A percentile compares a stretch with the other conserved stretches of the same genome.
phyloP scores from a whole-genome alignment of 768 basidiomycete genomes.

The Heimioporus sp. region DNA sequence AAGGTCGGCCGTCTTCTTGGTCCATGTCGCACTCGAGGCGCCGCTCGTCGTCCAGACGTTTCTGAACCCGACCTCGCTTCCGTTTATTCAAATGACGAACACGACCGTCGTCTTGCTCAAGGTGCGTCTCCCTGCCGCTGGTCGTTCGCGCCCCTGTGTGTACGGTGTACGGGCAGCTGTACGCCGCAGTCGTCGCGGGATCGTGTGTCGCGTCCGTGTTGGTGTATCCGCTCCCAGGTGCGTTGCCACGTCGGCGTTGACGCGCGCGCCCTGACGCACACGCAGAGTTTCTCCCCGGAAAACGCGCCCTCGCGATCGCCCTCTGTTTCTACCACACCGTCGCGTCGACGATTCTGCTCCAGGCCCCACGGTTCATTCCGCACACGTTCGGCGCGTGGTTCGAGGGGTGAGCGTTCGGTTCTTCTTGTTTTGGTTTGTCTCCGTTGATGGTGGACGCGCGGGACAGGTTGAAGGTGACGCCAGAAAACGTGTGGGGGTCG shows the following conservation, averaged over 20 bases:
- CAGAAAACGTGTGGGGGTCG: constrained; percentile 71
- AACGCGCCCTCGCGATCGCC: constrained; percentile 76
- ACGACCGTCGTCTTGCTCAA: constrained; percentile 75
- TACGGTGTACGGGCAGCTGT: constrained; percentile 46
- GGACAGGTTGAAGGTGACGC: constrained; percentile 49
- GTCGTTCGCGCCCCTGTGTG: too few relatives aligned
- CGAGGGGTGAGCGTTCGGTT: constrained; percentile 52
- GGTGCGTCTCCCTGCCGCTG: constrained; percentile 34
- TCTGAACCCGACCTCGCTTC: constrained; percentile 57
- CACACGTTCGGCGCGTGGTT: constrained; percentile 57
- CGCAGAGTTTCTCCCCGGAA: constrained; percentile 81
- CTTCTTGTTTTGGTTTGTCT: not conserved
- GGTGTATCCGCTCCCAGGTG: constrained; percentile 72
- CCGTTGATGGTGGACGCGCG: not conserved
- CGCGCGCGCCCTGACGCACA: not conserved
- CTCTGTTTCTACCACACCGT: constrained; percentile 76
- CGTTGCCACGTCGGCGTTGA: constrained; percentile 17
- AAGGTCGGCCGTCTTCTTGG: constrained; percentile 68
- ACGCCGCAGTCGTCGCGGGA: constrained; percentile 58
- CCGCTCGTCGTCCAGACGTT: constrained; percentile 79
- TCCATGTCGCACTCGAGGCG: constrained; percentile 77
- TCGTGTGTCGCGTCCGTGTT: constrained; percentile 62
- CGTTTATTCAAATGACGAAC: constrained; percentile 81
- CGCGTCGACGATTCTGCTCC: constrained; percentile 70
- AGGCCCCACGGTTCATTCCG: constrained; percentile 79